A percentile compares a stretch with the other conserved stretches of the same genome.
These are phyloP conservation scores for Neoboletus magnificus DNA, from an alignment of 768 basidiomycete species.

Conservation along the genomic window DNA sequence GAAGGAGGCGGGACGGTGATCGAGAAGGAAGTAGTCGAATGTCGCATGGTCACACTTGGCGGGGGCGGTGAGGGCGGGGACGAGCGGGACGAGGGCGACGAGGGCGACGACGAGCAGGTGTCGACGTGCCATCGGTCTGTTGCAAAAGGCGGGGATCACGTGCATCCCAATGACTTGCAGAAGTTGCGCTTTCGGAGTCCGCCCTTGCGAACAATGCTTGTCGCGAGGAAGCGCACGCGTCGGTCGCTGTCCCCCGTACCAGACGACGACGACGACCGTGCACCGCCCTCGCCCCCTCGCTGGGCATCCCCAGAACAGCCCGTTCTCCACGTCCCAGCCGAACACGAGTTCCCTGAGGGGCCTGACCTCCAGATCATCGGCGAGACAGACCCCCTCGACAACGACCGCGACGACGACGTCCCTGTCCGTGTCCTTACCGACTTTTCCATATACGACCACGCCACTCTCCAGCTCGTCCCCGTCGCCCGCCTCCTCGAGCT, in stretches of 20 bases:
- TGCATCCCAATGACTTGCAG: background rate
- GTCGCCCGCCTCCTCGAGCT: constrained; percentile 39
- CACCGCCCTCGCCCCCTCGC: constrained; percentile 6
- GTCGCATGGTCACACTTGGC: constrained; percentile 51
- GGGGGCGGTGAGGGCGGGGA: constrained; percentile 7
- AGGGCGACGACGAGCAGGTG: constrained; percentile 6
- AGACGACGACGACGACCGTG: constrained; percentile 18
- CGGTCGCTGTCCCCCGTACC: constrained; percentile 15
- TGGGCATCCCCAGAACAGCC: constrained; percentile 4
- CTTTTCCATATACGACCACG: constrained; percentile 50
- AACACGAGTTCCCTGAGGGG: constrained; percentile 39
- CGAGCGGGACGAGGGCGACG: constrained; percentile 4
- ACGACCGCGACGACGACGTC: constrained; percentile 34
- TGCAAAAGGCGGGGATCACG: constrained; percentile 8
- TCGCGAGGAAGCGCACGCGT: constrained; percentile 25
- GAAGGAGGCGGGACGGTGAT: constrained; percentile 52
- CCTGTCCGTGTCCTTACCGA: constrained; percentile 56
- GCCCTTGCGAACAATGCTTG: constrained; percentile 17
- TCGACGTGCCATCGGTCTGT: constrained; percentile 12
- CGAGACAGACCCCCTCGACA: constrained; percentile 35
- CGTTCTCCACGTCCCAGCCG: constrained; percentile 17
- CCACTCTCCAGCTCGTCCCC: constrained; percentile 38
- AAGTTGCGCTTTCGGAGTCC: background rate
- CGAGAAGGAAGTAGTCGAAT: constrained; percentile 82
- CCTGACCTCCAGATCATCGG: constrained; percentile 41